Evolutionary conservation across 2,329 filamentous ascomycete genomes (phyloP).

Genomic region (Bretziella fagacearum): DNA sequence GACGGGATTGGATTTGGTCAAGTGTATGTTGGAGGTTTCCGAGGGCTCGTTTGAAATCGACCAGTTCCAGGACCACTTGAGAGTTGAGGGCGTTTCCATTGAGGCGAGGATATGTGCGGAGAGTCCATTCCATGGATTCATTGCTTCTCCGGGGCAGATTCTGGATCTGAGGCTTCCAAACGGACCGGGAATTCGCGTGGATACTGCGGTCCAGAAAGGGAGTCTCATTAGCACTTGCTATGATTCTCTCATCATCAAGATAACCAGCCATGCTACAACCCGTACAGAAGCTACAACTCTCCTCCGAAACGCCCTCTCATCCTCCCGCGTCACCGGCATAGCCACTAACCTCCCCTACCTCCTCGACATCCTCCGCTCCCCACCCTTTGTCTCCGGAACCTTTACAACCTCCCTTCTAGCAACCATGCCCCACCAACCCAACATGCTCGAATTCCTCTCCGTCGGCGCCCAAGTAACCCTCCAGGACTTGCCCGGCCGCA

Average conservation of each 20-base stretch:
- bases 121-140: slow-evolving; percentile 46
- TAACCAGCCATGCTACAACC: slow-evolving; percentile 47
- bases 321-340: slow-evolving; percentile 22
- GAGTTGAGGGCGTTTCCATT: slow-evolving; percentile 48
- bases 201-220: slow-evolving; percentile 52
- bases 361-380: slow-evolving; percentile 19
- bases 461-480: slow-evolving; percentile 23
- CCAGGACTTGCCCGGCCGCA: slow-evolving; percentile 26
- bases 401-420: slow-evolving; percentile 23
- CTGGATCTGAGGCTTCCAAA: slow-evolving; percentile 42
- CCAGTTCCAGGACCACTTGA: slow-evolving; percentile 4
- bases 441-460: slow-evolving; percentile 23
- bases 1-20: slow-evolving; percentile 25
- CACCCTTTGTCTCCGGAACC: slow-evolving; percentile 18
- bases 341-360: slow-evolving; percentile 24
- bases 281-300: slow-evolving; percentile 47
- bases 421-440: slow-evolving; percentile 18
- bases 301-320: slow-evolving; percentile 41
- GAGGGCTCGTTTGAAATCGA: slow-evolving; percentile 29
- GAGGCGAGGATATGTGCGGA: slow-evolving; percentile 60
- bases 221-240: slow-evolving; percentile 59
- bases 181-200: slow-evolving; percentile 37
- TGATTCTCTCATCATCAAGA: slow-evolving; percentile 60
- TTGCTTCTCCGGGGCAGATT: slow-evolving; percentile 50
- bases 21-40: slow-evolving; percentile 19